Percentiles rank a stretch among this genome's conserved stretches.
Conservation (phyloP, 2,329 filamentous ascomycete species). For the Aureobasidium sp. region DNA sequence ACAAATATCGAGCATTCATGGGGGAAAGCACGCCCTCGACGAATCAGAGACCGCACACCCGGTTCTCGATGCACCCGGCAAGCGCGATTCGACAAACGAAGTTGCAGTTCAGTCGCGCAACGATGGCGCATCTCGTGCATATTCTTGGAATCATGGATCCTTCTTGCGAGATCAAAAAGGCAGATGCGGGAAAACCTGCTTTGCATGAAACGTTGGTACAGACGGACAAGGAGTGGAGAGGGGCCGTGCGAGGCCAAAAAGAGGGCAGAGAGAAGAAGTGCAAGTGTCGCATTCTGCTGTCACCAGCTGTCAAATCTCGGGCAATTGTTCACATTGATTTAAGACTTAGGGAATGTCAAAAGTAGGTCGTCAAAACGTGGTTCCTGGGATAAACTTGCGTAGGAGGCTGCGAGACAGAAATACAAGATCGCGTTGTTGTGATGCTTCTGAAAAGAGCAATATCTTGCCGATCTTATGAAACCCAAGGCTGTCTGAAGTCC, state of each 20-base stretch:
- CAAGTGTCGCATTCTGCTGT: not conserved
- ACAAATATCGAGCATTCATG: not conserved
- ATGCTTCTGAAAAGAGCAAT: not conserved
- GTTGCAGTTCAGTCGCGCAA: slow-evolving; percentile 1
- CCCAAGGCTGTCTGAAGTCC: not conserved
- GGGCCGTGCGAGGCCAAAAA: not conserved
- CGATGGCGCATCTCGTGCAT: not conserved
- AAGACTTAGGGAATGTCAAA: not conserved
- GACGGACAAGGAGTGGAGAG: not conserved
- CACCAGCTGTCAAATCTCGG: not conserved
- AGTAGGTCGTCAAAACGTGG: not conserved
- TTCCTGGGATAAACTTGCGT: not conserved
- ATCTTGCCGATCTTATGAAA: slow-evolving; percentile 1
- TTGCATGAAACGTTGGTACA: slow-evolving; percentile 9
- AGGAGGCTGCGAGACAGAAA: not conserved
- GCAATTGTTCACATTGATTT: not conserved
- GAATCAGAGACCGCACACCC: not conserved
- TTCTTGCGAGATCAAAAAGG: not conserved
- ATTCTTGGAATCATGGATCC: not conserved
- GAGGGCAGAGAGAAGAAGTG: not conserved
- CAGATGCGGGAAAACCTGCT: not conserved
- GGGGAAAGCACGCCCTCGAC: not conserved
- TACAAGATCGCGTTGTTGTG: not conserved
- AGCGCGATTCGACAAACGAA: not conserved
- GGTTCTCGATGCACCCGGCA: not conserved